Conservation (phyloP, 2,329 filamentous ascomycete genomes). For the Cladorrhinum sp. region DNA sequence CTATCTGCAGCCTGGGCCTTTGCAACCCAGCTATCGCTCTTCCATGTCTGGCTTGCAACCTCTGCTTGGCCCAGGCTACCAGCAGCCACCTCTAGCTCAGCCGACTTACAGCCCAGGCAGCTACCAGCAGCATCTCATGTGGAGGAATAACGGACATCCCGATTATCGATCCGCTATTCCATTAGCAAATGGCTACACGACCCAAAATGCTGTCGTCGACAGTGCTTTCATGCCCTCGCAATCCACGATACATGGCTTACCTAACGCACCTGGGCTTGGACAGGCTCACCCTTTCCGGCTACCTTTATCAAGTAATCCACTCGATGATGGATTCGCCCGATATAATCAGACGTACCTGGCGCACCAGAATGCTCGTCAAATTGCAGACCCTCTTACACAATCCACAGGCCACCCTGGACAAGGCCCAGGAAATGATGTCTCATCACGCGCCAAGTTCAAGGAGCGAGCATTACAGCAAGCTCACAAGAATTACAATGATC, state of each 20-base stretch:
- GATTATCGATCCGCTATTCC: conserved; percentile 34
- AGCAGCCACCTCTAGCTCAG: conserved; percentile 36
- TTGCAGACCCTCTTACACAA: not conserved
- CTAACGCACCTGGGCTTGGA: conserved; percentile 26
- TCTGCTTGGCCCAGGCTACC: conserved; percentile 33
- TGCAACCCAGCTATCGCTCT: conserved; percentile 24
- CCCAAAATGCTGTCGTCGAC: conserved; percentile 34
- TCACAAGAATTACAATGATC: conserved; percentile 69
- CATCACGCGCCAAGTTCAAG: conserved; percentile 50
- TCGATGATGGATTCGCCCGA: conserved; percentile 30
- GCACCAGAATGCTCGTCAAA: conserved; percentile 16
- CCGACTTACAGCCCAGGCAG: conserved; percentile 41
- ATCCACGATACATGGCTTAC: conserved; percentile 26
- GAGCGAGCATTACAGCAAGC: conserved; percentile 68
- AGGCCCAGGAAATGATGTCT: conserved; percentile 23
- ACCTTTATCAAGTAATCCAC: conserved; percentile 27
- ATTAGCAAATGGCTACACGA: conserved; percentile 35
- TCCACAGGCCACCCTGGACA: not conserved
- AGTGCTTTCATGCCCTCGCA: conserved; percentile 33
- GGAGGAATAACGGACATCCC: conserved; percentile 36
- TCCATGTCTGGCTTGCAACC: conserved; percentile 26
- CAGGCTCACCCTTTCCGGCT: conserved; percentile 29
- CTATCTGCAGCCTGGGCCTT: conserved; percentile 22
- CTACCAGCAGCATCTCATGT: conserved; percentile 37
- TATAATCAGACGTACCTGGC: conserved; percentile 25